phyloP scores from a whole-genome alignment of 108 stramenopile species.

The Bacterosira constricta region DNA sequence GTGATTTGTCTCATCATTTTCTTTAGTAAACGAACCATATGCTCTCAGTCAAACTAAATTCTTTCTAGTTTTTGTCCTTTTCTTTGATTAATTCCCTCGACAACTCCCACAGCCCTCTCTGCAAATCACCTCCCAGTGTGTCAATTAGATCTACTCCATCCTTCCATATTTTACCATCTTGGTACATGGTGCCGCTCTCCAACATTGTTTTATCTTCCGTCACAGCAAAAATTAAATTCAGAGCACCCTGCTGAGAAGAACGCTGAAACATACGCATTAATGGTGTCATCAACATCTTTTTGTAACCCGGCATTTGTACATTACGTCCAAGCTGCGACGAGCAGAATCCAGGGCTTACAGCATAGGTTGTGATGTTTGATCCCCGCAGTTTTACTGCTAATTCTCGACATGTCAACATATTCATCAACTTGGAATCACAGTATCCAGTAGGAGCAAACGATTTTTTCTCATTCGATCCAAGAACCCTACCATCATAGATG shows the following conservation, averaged over 20 bases:
- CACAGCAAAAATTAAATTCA: slow-evolving; percentile 42
- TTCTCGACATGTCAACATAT: slow-evolving; percentile 40
- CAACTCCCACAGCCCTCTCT: slow-evolving; percentile 45
- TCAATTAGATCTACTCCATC: slow-evolving; percentile 12
- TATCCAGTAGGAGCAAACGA: slow-evolving; percentile 45
- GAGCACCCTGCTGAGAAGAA: slow-evolving; percentile 38
- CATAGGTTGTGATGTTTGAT: slow-evolving; percentile 40
- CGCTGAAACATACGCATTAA: slow-evolving; percentile 47
- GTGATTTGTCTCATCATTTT: too few relatives aligned
- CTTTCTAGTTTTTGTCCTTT: not conserved
- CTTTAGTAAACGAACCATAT: too few relatives aligned
- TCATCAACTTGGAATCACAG: slow-evolving; percentile 58
- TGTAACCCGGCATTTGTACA: slow-evolving; percentile 20
- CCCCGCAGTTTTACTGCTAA: slow-evolving; percentile 28
- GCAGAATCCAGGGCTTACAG: slow-evolving; percentile 52
- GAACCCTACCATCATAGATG: slow-evolving; percentile 21
- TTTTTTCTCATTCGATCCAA: not conserved
- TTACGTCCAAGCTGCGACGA: slow-evolving; percentile 31
- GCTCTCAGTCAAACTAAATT: too few relatives aligned
- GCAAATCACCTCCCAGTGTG: slow-evolving; percentile 23
- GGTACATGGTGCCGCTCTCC: slow-evolving; percentile 44
- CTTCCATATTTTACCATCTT: slow-evolving; percentile 45
- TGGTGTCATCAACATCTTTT: slow-evolving; percentile 17
- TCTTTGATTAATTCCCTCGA: slow-evolving; percentile 42
- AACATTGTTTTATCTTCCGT: slow-evolving; percentile 29